Base-by-base conservation (phyloP, 495 filamentous ascomycete genomes). In the Xylaria scruposa region DNA sequence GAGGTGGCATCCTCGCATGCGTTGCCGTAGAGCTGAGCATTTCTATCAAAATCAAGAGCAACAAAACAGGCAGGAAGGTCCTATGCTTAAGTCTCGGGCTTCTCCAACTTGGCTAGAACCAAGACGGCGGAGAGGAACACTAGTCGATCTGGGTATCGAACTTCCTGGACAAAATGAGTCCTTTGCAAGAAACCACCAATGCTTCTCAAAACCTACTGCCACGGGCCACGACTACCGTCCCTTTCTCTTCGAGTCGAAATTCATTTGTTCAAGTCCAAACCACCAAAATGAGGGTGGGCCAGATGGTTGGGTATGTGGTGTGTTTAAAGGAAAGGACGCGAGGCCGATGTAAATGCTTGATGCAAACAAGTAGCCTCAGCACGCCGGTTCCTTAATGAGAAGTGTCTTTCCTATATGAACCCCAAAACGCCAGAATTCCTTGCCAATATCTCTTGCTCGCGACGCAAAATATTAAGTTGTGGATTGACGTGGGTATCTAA, bases 401-500 rank as follows among this genome's bases (percentile, higher is more conserved):
- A 70, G 33, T 47, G 51, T 79, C 77, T 74, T 79, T 77, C 77
- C 77, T 79, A 77, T 78, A 74, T 76, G 70, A 51, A 73, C 74
- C 74, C 78, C 76, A 78, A 77, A 79, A 78, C 74, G 72, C 74
- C 76, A 66, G 73, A 67, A 75, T 72, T 71, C 71, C 74, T 73
- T 71, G 75, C 75, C 70, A 73, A 79, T 74, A 75, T 53, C 70
- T 73, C 54, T 74, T 76, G 74, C 72, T 74, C 49, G 68, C 68
- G 68, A 69, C 72, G 67, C 77, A 67, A 70, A 76, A 74, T 58
- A 69, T 77, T 46, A 70, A 51, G 75, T 70, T 73, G 40, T 66
- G 51, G 47, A 53, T 44, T 12, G 19, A 62, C 63, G 29, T 44
- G 46, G 24, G 44, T 68, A 67, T 73, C 72, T 82, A 97, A 78